These are phyloP conservation scores for Boletus pseudopeckii DNA, from an alignment of 768 basidiomycete species.

Conservation along the genomic window DNA sequence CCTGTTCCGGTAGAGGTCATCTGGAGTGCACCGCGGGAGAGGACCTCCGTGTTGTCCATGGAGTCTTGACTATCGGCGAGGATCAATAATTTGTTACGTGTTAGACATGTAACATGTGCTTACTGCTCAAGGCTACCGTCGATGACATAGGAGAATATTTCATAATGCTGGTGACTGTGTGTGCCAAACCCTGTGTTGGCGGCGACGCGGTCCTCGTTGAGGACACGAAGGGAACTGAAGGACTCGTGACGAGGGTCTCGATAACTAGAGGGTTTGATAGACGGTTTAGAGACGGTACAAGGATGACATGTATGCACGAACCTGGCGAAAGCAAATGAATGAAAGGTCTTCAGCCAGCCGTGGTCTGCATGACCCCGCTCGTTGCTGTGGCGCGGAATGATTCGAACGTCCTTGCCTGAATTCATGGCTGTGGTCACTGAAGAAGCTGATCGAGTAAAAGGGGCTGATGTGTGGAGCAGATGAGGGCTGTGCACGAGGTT, in stretches of 20 bases:
- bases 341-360: slow-evolving; percentile 85
- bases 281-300: slow-evolving; percentile 17
- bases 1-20: slow-evolving; percentile 92
- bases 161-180: slow-evolving; percentile 79
- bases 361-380: slow-evolving; percentile 75
- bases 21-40: slow-evolving; percentile 87
- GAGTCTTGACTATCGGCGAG: slow-evolving; percentile 66
- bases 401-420: slow-evolving; percentile 26
- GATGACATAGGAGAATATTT: slow-evolving; percentile 90
- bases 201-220: slow-evolving; percentile 90
- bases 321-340: slow-evolving; percentile 77
- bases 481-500: background rate
- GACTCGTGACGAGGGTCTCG: slow-evolving; percentile 51
- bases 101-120: slow-evolving; percentile 20
- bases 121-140: slow-evolving; percentile 79
- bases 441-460: background rate
- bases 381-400: slow-evolving; percentile 54
- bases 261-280: slow-evolving; percentile 42
- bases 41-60: slow-evolving; percentile 86
- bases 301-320: slow-evolving; percentile 32
- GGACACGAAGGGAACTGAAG: slow-evolving; percentile 78
- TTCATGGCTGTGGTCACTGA: slow-evolving; percentile 12
- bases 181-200: slow-evolving; percentile 79
- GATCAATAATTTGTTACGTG: background rate
- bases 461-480: background rate